Percentiles rank a stretch among this genome's conserved stretches.
These are phyloP conservation scores for Dactylellina drechsleri DNA, from an alignment of 2,329 filamentous ascomycete genomes.

Conservation along the genomic window DNA sequence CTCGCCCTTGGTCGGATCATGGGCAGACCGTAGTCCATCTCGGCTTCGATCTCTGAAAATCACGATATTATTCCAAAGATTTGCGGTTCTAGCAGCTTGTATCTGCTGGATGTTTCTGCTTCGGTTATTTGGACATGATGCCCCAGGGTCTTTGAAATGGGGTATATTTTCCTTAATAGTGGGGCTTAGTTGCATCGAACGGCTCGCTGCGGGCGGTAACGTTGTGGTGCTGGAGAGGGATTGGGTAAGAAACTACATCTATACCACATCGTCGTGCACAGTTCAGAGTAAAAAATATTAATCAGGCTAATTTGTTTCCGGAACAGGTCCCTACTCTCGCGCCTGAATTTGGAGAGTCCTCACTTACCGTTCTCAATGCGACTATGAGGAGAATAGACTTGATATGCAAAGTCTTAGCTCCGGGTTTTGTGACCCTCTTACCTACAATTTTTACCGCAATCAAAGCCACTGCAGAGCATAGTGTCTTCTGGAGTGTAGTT, in stretches of 20 bases:
- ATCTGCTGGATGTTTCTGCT: slow-evolving; percentile 63
- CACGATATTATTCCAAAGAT: slow-evolving; percentile 63
- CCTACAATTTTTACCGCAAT: slow-evolving; percentile 61
- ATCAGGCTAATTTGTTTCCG: slow-evolving; percentile 45
- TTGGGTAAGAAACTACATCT: slow-evolving; percentile 60
- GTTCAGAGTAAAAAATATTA: no score
- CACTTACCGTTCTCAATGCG: slow-evolving; percentile 64
- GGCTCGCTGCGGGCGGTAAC: slow-evolving; percentile 63
- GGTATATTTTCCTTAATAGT: slow-evolving; percentile 61
- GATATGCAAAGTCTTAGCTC: slow-evolving; percentile 68
- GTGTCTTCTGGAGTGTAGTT: slow-evolving; percentile 59
- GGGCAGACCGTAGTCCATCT: slow-evolving; percentile 63
- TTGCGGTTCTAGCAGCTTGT: slow-evolving; percentile 63
- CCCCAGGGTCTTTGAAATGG: slow-evolving; percentile 21
- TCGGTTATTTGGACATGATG: slow-evolving; percentile 15
- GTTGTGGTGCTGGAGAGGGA: slow-evolving; percentile 66
- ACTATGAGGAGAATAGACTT: slow-evolving; percentile 70
- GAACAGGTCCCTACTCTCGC: slow-evolving; percentile 61
- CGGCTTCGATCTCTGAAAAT: slow-evolving; percentile 63
- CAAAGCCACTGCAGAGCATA: slow-evolving; percentile 11
- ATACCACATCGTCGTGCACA: no score
- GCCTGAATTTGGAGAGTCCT: slow-evolving; percentile 37
- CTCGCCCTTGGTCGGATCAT: slow-evolving; percentile 63
- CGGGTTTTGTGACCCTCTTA: slow-evolving; percentile 66
- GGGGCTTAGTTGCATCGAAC: slow-evolving; percentile 63